Percentiles rank a stretch among this genome's conserved stretches.
Conservation (phyloP, 2,329 filamentous ascomycete species). For the Apiospora aurea region DNA sequence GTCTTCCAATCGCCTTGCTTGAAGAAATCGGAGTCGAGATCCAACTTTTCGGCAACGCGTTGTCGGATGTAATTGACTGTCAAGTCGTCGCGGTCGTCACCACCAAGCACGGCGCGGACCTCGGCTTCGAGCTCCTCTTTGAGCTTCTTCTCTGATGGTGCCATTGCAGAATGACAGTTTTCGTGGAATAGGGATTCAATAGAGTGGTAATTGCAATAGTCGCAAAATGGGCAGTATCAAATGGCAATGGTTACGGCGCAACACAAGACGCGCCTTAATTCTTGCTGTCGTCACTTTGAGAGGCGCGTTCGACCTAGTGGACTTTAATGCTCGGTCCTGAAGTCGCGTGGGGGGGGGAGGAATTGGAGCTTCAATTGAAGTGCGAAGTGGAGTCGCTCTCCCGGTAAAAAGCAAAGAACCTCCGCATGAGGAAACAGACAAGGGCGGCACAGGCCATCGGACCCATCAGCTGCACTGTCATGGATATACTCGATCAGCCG, state of each 20-base stretch:
- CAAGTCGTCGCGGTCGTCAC: conserved; percentile 52
- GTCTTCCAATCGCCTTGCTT: conserved; percentile 60
- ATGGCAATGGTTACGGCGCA: background rate
- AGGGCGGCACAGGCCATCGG: background rate
- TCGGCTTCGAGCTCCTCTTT: conserved; percentile 55
- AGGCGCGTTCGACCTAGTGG: background rate
- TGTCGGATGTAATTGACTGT: conserved; percentile 66
- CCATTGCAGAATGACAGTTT: background rate
- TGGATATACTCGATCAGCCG: too few relatives aligned
- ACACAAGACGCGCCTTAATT: background rate
- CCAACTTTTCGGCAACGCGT: conserved; percentile 55
- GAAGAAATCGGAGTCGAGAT: conserved; percentile 60
- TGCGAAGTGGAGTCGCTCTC: background rate
- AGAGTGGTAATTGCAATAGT: background rate
- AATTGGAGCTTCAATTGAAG: background rate
- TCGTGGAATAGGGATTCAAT: background rate
- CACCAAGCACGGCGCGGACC: conserved; percentile 54
- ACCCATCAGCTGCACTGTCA: too few relatives aligned
- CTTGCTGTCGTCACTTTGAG: conserved; percentile 12
- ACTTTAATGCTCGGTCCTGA: conserved; percentile 2
- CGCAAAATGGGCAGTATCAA: background rate
- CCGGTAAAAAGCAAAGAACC: background rate
- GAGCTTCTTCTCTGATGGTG: conserved; percentile 38
- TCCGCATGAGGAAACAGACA: conserved; percentile 10
- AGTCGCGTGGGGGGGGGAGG: conserved; percentile 16